A percentile compares a stretch with the other conserved stretches of the same genome.
These are phyloP conservation scores for Lolium perenne DNA, from an alignment of 176 grass and related monocot genomes.

Conservation along the genomic window DNA sequence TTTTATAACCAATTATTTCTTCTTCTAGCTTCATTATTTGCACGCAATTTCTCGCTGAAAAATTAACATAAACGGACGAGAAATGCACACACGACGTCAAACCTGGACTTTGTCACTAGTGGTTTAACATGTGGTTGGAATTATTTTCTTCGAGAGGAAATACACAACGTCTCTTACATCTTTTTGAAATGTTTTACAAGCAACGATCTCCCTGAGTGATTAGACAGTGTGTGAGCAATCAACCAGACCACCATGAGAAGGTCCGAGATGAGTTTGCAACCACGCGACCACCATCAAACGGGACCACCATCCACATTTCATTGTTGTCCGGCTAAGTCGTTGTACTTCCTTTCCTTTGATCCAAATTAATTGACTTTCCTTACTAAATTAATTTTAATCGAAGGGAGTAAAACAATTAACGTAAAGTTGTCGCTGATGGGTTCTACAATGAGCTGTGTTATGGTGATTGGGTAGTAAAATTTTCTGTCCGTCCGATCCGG, in stretches of 20 bases:
- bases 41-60: too few relatives aligned
- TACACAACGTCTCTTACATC: background rate
- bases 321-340: background rate
- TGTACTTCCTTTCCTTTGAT: background rate
- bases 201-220: background rate
- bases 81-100: background rate
- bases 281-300: background rate
- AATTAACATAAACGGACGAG: too few relatives aligned
- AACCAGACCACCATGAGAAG: background rate
- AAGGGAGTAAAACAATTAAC: background rate
- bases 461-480: too few relatives aligned
- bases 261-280: background rate
- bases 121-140: background rate
- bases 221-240: background rate
- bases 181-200: background rate
- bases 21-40: too few relatives aligned
- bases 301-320: background rate
- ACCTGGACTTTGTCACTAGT: background rate
- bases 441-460: background rate
- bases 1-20: too few relatives aligned
- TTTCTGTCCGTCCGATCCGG: too few relatives aligned
- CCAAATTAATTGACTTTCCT: too few relatives aligned
- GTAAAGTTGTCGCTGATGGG: conserved; percentile 17
- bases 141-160: background rate
- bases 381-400: too few relatives aligned